These are phyloP conservation scores for Hemisphaericaspora subhashii DNA, from an alignment of 1,139 yeast genomes.

Conservation along the genomic window DNA sequence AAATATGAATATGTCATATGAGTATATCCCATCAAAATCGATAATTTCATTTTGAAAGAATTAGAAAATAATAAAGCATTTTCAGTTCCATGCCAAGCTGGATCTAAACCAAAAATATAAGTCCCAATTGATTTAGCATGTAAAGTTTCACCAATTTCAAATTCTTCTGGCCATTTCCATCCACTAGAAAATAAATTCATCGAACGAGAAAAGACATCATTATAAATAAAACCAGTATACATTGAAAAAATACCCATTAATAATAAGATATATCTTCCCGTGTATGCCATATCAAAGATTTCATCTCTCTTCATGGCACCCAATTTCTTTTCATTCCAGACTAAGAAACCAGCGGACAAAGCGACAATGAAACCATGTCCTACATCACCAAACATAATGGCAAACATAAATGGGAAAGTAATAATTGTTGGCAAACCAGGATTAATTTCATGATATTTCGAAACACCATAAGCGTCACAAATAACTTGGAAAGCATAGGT, in stretches of 20 bases:
- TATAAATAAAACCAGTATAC: constrained; percentile 76
- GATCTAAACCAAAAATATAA: constrained; percentile 69
- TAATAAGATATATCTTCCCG: constrained; percentile 71
- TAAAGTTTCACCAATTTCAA: constrained; percentile 57
- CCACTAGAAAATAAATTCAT: constrained; percentile 71
- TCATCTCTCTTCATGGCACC: constrained; percentile 69
- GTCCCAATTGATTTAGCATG: constrained; percentile 57
- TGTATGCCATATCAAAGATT: constrained; percentile 78
- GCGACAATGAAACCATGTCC: constrained; percentile 75
- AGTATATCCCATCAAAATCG: constrained; percentile 74
- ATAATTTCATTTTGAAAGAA: constrained; percentile 80
- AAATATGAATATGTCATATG: constrained; percentile 76
- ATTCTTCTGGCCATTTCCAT: constrained; percentile 71
- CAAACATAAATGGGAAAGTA: constrained; percentile 85
- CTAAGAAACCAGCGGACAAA: constrained; percentile 59
- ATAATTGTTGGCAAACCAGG: constrained; percentile 79
- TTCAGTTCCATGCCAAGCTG: constrained; percentile 83
- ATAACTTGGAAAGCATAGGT: constrained; percentile 75
- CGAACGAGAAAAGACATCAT: constrained; percentile 77
- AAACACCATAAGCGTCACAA: constrained; percentile 80
- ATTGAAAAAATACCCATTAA: constrained; percentile 78
- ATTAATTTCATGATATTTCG: constrained; percentile 74
- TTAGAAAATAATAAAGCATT: constrained; percentile 71
- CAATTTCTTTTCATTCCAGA: constrained; percentile 59
- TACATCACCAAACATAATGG: constrained; percentile 84